Conservation (phyloP, 768 basidiomycete species). For the Lactarius psammicola region DNA sequence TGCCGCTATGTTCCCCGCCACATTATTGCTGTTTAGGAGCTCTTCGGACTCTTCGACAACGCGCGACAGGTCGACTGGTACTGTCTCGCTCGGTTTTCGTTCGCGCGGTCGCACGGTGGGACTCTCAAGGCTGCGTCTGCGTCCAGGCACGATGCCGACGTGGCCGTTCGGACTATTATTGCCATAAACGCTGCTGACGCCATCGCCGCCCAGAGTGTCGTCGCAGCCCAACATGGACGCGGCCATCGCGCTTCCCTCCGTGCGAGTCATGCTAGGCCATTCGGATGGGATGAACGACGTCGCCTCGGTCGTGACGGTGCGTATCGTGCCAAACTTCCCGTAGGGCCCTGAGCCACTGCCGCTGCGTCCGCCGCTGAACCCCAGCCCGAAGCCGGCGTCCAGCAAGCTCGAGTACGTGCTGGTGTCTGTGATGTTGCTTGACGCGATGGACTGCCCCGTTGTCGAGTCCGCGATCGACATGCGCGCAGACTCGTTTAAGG, state of each 20-base stretch:
- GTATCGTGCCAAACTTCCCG: slow-evolving; percentile 73
- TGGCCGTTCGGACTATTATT: slow-evolving; percentile 9
- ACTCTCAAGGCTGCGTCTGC: slow-evolving; percentile 30
- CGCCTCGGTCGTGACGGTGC: slow-evolving; percentile 79
- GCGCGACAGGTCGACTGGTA: slow-evolving; percentile 58
- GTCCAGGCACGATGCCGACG: slow-evolving; percentile 4
- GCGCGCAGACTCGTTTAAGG: slow-evolving; percentile 24
- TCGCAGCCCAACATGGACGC: slow-evolving; percentile 44
- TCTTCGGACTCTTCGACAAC: slow-evolving; percentile 72
- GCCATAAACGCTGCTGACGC: neutral
- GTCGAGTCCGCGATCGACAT: slow-evolving; percentile 43
- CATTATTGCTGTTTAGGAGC: slow-evolving; percentile 29
- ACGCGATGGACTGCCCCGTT: slow-evolving; percentile 61
- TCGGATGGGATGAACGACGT: slow-evolving; percentile 60
- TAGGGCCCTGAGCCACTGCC: slow-evolving; percentile 38
- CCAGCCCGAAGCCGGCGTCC: slow-evolving; percentile 39
- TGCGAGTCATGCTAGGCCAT: slow-evolving; percentile 57
- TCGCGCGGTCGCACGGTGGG: slow-evolving; percentile 43
- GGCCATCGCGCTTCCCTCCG: slow-evolving; percentile 59
- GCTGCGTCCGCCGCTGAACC: slow-evolving; percentile 34
- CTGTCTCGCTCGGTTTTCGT: slow-evolving; percentile 62
- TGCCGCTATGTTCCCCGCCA: slow-evolving; percentile 23
- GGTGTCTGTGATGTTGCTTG: slow-evolving; percentile 57
- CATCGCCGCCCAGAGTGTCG: slow-evolving; percentile 42
- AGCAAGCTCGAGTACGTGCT: slow-evolving; percentile 61